Conservation (phyloP, 305 asterid species). For the Nicotiana rustica region DNA sequence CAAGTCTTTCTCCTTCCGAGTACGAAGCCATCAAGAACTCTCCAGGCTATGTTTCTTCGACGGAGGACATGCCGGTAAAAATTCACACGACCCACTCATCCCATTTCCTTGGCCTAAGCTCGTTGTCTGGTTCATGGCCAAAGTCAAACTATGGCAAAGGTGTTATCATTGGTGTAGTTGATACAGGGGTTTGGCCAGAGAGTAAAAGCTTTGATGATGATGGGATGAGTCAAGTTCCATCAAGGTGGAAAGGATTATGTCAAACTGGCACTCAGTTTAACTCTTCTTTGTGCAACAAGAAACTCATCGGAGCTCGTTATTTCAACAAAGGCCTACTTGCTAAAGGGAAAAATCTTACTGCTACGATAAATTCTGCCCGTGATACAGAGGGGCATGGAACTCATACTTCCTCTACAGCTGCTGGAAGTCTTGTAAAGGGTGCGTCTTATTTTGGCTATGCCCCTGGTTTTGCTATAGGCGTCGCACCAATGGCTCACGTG, state of each 20-base stretch:
- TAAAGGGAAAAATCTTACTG: conserved; percentile 55
- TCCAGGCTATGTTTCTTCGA: too few relatives aligned
- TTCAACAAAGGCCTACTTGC: conserved; percentile 74
- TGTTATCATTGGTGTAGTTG: conserved; percentile 71
- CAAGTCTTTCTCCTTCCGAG: too few relatives aligned
- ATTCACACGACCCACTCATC: conserved; percentile 69
- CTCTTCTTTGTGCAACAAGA: conserved; percentile 22
- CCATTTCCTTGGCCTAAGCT: conserved; percentile 69
- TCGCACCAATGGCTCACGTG: conserved; percentile 69
- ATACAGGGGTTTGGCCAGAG: conserved; percentile 50
- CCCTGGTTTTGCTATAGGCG: conserved; percentile 62
- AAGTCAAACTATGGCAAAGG: conserved; percentile 64
- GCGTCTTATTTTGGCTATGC: conserved; percentile 76
- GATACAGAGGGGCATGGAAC: conserved; percentile 85
- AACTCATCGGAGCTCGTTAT: conserved; percentile 28
- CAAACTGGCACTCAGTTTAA: conserved; percentile 66
- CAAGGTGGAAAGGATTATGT: conserved; percentile 75
- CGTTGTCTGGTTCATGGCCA: conserved; percentile 63
- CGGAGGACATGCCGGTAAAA: background rate
- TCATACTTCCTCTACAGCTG: conserved; percentile 77
- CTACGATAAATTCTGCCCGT: conserved; percentile 70
- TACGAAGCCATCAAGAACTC: too few relatives aligned
- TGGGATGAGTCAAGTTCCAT: conserved; percentile 58
- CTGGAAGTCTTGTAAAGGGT: conserved; percentile 55
- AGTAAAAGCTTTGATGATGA: conserved; percentile 56